Evolutionary conservation across 768 basidiomycete species (phyloP).

Genomic region (Podaxis sp.): DNA sequence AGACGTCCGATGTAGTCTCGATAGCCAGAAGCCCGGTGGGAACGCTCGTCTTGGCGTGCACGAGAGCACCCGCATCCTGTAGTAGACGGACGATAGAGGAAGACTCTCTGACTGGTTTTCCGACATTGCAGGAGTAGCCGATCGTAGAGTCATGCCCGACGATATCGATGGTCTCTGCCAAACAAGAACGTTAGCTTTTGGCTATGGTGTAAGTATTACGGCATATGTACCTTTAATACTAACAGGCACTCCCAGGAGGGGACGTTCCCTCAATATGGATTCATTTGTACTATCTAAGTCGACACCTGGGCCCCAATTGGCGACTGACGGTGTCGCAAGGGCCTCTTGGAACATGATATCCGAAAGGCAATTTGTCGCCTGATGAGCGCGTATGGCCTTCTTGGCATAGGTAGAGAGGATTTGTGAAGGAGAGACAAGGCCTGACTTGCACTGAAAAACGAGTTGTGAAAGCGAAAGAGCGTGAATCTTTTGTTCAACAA

Average conservation of each 20-base stretch:
- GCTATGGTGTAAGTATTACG: slow-evolving; percentile 10
- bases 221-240: slow-evolving; percentile 57
- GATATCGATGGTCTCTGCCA: slow-evolving; percentile 46
- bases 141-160: slow-evolving; percentile 61
- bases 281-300: slow-evolving; percentile 30
- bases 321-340: slow-evolving; percentile 36
- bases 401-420: slow-evolving; percentile 48
- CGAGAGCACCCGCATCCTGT: slow-evolving; percentile 61
- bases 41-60: slow-evolving; percentile 63
- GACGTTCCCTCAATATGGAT: slow-evolving; percentile 31
- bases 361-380: slow-evolving; percentile 65
- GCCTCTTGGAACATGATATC: slow-evolving; percentile 60
- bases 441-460: slow-evolving; percentile 43
- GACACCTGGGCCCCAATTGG: slow-evolving; percentile 38
- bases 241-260: slow-evolving; percentile 67
- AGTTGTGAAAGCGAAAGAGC: slow-evolving; percentile 47
- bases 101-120: slow-evolving; percentile 43
- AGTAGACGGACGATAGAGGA: slow-evolving; percentile 57
- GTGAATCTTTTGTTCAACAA: slow-evolving; percentile 47
- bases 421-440: slow-evolving; percentile 37
- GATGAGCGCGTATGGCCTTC: slow-evolving; percentile 51
- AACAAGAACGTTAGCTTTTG: slow-evolving; percentile 6
- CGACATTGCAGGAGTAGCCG: slow-evolving; percentile 54
- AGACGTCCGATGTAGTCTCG: slow-evolving; percentile 60
- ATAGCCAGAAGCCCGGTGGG: slow-evolving; percentile 57